These are phyloP conservation scores for Scheffersomyces segobiensis DNA, from an alignment of 1,139 yeast species.

Conservation along the genomic window DNA sequence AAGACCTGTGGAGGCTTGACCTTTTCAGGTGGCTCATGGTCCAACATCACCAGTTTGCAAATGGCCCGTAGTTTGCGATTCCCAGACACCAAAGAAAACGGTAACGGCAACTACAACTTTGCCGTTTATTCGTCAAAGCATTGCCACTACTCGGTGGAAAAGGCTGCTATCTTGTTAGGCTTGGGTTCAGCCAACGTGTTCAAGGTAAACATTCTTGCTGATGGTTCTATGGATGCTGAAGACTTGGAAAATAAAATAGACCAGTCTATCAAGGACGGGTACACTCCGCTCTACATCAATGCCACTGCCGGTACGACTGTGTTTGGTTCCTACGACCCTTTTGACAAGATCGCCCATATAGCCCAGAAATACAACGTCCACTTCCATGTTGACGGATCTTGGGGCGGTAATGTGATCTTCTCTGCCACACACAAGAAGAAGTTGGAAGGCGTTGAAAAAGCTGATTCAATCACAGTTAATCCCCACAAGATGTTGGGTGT, in stretches of 20 bases:
- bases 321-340: constrained; percentile 78
- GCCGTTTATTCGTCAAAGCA: constrained; percentile 74
- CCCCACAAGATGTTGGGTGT: constrained; percentile 94
- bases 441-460: constrained; percentile 61
- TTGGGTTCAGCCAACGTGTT: constrained; percentile 65
- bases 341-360: constrained; percentile 53
- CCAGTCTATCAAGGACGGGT: constrained; percentile 50
- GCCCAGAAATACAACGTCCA: constrained; percentile 59
- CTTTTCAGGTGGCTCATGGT: constrained; percentile 87
- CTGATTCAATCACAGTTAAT: constrained; percentile 79
- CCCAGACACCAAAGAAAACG: constrained; percentile 70
- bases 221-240: constrained; percentile 57
- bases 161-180: constrained; percentile 78
- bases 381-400: constrained; percentile 87
- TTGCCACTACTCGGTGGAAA: constrained; percentile 80
- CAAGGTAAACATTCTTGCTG: constrained; percentile 54
- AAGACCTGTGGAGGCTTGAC: constrained; percentile 77
- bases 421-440: constrained; percentile 49
- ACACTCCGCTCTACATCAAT: constrained; percentile 72
- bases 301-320: constrained; percentile 93
- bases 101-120: constrained; percentile 56
- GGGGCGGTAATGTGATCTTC: constrained; percentile 88
- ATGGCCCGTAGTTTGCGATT: constrained; percentile 67
- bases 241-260: constrained; percentile 50
- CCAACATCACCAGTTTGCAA: constrained; percentile 77